Evolutionary conservation across 306 rosid species (phyloP).

Genomic region (Glycine soja): DNA sequence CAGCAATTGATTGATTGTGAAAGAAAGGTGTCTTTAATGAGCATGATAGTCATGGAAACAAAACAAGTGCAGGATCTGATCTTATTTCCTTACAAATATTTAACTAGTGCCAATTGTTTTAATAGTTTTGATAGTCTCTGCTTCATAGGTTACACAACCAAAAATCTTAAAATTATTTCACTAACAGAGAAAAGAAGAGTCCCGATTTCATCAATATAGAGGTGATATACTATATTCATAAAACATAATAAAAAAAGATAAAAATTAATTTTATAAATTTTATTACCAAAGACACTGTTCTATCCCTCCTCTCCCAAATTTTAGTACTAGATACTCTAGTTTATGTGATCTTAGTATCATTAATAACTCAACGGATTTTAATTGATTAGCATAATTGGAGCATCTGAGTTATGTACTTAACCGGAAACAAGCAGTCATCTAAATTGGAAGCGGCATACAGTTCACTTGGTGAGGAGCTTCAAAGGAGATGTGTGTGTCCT

Average conservation of each 20-base stretch:
- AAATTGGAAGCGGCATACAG: slow-evolving; percentile 56
- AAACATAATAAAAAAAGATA: background rate
- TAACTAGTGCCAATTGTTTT: slow-evolving; percentile 11
- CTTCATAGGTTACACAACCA: slow-evolving; percentile 2
- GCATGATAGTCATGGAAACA: slow-evolving; percentile 54
- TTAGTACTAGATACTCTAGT: slow-evolving; percentile 16
- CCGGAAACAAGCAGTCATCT: slow-evolving; percentile 70
- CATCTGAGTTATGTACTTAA: slow-evolving; percentile 58
- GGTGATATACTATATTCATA: background rate
- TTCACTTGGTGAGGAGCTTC: slow-evolving; percentile 76
- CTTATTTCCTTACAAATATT: slow-evolving; percentile 69
- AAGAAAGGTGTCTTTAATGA: slow-evolving; percentile 65
- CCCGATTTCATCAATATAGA: background rate
- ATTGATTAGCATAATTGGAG: slow-evolving; percentile 13
- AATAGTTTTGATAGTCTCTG: slow-evolving; percentile 19
- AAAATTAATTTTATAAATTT: background rate
- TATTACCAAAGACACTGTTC: background rate
- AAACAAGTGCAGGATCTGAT: slow-evolving; percentile 60
- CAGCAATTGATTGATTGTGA: slow-evolving; percentile 57
- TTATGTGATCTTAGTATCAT: slow-evolving; percentile 18
- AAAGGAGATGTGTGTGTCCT: slow-evolving; percentile 73
- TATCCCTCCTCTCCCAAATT: background rate
- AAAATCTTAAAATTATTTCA: slow-evolving; percentile 6
- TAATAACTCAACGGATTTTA: slow-evolving; percentile 6
- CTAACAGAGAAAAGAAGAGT: slow-evolving; percentile 20